phyloP scores from a whole-genome alignment of 2,329 filamentous ascomycete genomes.

The Trichophaea hybrida region DNA sequence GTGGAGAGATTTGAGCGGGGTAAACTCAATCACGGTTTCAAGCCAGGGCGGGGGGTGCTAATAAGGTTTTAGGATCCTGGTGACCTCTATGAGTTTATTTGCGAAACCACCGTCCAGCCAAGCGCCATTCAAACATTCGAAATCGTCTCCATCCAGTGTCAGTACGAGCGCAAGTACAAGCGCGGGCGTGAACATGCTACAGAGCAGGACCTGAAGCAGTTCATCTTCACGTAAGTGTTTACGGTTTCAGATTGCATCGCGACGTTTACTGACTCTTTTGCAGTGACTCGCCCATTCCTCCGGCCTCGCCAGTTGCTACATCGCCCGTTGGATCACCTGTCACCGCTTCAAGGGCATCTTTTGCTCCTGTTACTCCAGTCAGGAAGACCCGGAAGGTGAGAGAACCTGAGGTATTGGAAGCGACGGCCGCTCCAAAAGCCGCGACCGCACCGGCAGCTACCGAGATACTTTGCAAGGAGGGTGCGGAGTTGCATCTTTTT shows the following conservation, averaged over 20 bases:
- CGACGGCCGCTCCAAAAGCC: slow-evolving; percentile 29
- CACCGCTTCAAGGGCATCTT: slow-evolving; percentile 1
- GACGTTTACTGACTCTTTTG: neutral
- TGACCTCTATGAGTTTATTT: slow-evolving; percentile 97
- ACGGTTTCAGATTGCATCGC: neutral
- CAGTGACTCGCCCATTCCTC: slow-evolving; percentile 18
- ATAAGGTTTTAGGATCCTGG: slow-evolving; percentile 48
- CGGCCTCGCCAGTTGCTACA: slow-evolving; percentile 16
- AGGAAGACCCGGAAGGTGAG: slow-evolving; percentile 10
- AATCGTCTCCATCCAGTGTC: slow-evolving; percentile 72
- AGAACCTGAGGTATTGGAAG: slow-evolving; percentile 1
- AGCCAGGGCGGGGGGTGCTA: neutral
- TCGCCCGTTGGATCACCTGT: slow-evolving; percentile 8
- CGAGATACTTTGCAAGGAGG: slow-evolving; percentile 60
- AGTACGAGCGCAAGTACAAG: slow-evolving; percentile 93
- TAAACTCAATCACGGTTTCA: slow-evolving; percentile 9
- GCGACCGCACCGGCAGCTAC: slow-evolving; percentile 49
- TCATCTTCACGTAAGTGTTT: slow-evolving; percentile 47
- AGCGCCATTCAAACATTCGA: slow-evolving; percentile 68
- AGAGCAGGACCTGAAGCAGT: slow-evolving; percentile 64
- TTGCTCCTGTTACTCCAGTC: neutral
- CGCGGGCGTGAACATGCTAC: slow-evolving; percentile 66
- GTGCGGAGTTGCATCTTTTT: slow-evolving; percentile 80
- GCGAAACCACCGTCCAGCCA: slow-evolving; percentile 56
- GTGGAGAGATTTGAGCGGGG: slow-evolving; percentile 83